Conservation (phyloP, 2,329 filamentous ascomycete species). For the Albifimbria verrucaria region DNA sequence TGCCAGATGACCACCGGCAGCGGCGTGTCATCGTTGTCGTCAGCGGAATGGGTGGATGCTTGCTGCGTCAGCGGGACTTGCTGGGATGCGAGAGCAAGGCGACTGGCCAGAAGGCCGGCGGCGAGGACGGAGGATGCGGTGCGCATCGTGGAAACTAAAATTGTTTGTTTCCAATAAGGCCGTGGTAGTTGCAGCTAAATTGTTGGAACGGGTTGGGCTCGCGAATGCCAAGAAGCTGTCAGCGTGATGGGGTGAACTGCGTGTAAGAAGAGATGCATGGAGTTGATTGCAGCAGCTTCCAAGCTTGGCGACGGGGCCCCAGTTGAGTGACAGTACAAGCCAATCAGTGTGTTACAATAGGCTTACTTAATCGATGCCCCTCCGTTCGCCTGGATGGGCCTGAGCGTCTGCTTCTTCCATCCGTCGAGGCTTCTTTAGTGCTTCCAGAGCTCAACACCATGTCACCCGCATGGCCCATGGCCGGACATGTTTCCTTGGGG, state of each 20-base stretch:
- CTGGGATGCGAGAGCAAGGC: slow-evolving; percentile 20
- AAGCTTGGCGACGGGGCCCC: too few species aligned
- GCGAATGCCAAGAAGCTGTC: not conserved
- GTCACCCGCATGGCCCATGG: not conserved
- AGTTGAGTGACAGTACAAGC: too few species aligned
- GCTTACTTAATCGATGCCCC: too few species aligned
- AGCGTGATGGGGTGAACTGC: not conserved
- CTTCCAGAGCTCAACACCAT: not conserved
- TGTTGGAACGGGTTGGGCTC: not conserved
- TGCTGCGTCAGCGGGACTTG: slow-evolving; percentile 16
- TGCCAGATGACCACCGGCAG: slow-evolving; percentile 95
- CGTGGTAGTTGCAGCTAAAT: too few species aligned
- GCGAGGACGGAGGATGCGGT: slow-evolving; percentile 18
- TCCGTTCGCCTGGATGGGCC: too few species aligned
- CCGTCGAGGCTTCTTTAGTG: too few species aligned
- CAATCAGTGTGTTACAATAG: too few species aligned
- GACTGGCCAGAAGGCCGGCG: slow-evolving; percentile 21
- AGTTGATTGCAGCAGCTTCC: not conserved
- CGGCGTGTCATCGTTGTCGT: slow-evolving; percentile 57
- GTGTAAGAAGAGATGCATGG: not conserved
- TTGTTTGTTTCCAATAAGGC: too few species aligned
- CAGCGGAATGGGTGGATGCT: slow-evolving; percentile 15
- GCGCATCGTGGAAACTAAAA: slow-evolving; percentile 9
- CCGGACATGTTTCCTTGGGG: not conserved
- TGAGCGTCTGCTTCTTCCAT: too few species aligned